Percentiles rank a stretch among this genome's conserved stretches.
Conservation (phyloP, 1,284 basidiomycete species). For the Athelia sp. region DNA sequence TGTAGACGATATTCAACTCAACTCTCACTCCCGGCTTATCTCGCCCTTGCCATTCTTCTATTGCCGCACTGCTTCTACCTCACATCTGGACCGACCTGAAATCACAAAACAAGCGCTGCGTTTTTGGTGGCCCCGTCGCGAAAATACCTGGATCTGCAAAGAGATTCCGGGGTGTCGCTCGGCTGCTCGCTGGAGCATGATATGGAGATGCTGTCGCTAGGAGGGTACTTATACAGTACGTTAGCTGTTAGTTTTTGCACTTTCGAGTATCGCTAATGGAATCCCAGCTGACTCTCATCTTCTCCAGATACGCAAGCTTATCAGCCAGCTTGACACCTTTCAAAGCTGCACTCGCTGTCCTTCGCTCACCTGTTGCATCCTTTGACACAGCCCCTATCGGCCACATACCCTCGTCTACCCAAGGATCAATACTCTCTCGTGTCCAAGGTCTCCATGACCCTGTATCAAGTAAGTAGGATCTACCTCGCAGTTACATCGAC, state of each 20-base stretch:
- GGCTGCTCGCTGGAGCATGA: slow-evolving; percentile 61
- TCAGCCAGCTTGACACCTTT: slow-evolving; percentile 61
- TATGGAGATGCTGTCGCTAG: slow-evolving; percentile 58
- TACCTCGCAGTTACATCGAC: neutral
- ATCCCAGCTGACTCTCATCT: neutral
- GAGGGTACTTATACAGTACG: slow-evolving; percentile 35
- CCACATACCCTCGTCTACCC: slow-evolving; percentile 35
- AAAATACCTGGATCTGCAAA: too few species aligned
- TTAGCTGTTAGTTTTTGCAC: too few species aligned
- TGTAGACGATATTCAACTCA: too few species aligned
- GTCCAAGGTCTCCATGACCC: slow-evolving; percentile 37
- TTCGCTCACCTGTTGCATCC: slow-evolving; percentile 68
- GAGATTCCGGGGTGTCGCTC: slow-evolving; percentile 51
- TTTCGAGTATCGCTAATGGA: too few species aligned
- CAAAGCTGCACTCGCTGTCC: slow-evolving; percentile 48
- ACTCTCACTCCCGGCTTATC: too few species aligned
- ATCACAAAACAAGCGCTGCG: too few species aligned
- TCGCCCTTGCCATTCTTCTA: too few species aligned
- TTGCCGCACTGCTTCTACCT: too few species aligned
- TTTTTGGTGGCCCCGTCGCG: too few species aligned
- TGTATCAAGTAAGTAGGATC: slow-evolving; percentile 27
- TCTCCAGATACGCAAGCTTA: slow-evolving; percentile 48
- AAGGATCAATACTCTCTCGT: slow-evolving; percentile 63
- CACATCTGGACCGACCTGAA: too few species aligned
- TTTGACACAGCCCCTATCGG: slow-evolving; percentile 73